These are phyloP conservation scores for Ceratocystiopsis sp. DNA, from an alignment of 2,329 filamentous ascomycete genomes.

Conservation along the genomic window DNA sequence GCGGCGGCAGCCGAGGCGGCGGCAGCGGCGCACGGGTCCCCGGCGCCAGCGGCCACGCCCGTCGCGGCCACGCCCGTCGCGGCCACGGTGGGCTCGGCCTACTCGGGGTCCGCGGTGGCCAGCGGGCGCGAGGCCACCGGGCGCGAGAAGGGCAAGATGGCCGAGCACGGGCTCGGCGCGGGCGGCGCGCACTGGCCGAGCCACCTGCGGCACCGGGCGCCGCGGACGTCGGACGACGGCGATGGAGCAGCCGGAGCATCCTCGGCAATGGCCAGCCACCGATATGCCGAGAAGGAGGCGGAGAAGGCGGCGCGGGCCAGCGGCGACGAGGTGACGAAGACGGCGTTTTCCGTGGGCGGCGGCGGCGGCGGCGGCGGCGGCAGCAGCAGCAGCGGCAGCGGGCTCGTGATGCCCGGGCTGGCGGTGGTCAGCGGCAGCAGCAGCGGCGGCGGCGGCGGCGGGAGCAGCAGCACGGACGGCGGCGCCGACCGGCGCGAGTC, in stretches of 20 bases:
- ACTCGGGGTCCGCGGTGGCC: no score
- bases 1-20: no score
- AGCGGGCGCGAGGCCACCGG: no score
- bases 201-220: constrained; percentile 15
- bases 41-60: no score
- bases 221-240: not conserved
- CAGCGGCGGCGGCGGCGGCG: no score
- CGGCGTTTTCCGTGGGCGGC: not conserved
- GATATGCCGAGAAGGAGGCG: constrained; percentile 22
- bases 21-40: no score
- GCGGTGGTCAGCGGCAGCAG: no score
- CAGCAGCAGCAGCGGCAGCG: no score
- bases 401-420: no score
- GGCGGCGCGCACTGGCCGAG: constrained; percentile 16
- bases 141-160: constrained; percentile 10
- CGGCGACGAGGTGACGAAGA: not conserved
- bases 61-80: no score
- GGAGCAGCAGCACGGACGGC: not conserved
- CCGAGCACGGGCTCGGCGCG: constrained; percentile 16
- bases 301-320: constrained; percentile 9
- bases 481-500: constrained; percentile 34
- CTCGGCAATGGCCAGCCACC: constrained; percentile 10
- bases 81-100: no score
- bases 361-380: not conserved
- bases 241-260: constrained; percentile 17